Base-by-base conservation (phyloP, 768 basidiomycete genomes). In the Astraeus odoratus region DNA sequence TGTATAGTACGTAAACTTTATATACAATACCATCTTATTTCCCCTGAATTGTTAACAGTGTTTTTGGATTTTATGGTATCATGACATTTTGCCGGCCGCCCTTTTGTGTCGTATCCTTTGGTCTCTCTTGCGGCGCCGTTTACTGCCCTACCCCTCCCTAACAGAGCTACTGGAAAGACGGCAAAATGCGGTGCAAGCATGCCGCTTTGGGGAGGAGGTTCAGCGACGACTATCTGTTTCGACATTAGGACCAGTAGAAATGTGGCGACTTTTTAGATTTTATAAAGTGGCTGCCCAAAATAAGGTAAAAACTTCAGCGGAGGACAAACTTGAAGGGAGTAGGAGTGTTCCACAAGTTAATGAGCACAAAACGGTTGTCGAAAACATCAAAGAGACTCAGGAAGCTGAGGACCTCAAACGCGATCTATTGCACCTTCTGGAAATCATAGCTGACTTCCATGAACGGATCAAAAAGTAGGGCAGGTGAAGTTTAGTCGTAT, bases 11-110 rank as follows among this genome's bases (percentile, higher is more conserved):
- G 78, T 70, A 29, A 43, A 16, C 13, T 29, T 8, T 35, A 8
- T 48, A 41, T n/a, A 29, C 31, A 16, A n/a, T 22, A 37, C 29
- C 43, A 34, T 12, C 13, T 20, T 26, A 35, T 37, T 20, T 53
- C 19, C 53, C 8, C 23, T 5, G 23, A 39, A 25, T 27, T 36
- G 35, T 29, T 49, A 83, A n/a, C n/a, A n/a, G 83, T 45, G 68
- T 1, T 85, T 74, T 51, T 85, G 83, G 83, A 58, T 70, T 27
- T 53, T 83, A 13, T 85, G 83, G 83, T 75, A 75, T 58, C 54
- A 75, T 42, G 69, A 82, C 52, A 54, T 80, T 12, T 67, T 86
- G 4, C 64, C 76, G 10, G 74, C 83, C 10, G 68, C 71, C 7
- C 55, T 80, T 20, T 48, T 81, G 39, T 57, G 75, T 33, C 67